Base-by-base conservation (phyloP, 495 filamentous ascomycete species). In the Lepraria neglecta region DNA sequence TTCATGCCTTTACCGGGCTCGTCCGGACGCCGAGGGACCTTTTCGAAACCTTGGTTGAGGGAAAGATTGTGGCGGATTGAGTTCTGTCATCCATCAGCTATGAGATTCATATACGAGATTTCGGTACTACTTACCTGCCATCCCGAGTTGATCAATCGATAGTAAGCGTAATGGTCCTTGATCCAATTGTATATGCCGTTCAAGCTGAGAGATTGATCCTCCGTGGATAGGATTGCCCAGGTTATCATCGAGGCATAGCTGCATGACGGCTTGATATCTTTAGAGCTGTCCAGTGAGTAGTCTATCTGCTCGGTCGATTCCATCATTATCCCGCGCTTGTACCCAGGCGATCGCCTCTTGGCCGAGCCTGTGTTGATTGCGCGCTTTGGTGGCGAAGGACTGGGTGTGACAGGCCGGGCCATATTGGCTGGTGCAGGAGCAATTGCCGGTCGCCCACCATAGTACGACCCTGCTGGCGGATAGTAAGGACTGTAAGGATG, bases 1-100 rank as follows among this genome's bases (percentile, higher is more conserved):
- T 97, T 96, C 92, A 96, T 96, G 28, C 94, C 94, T 75, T 98
- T 98, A 3, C 94, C 94, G 3, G 94, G 94, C 69, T 98, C 95
- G 67, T 98, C 89, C 0, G 91, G 94, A 6, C 87, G 82, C 42
- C 94, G 86, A 28, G 95, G 87, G 6, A 96, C 87, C 71, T 97
- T 97, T 64, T 87, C 83, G 71, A 98, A 98, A 0, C 84, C 82
- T 72, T 95, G 92, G 68, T 95, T 96, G 53, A 98, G 72, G 3
- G 95, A 97, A 21, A 98, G 73, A 65, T 97, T 97, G 65, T 98
- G 94, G 3, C 94, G 86, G 65, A 98, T 98, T 2, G 91, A 96
- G 66, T 98, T 98, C 87, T 94, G 66, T 17, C 38, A 52, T 33
- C 33, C 42, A 64, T 74, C 60, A 75, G 70, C 53, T 21, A 35